Conservation (phyloP, 208 protist species). For the Leishmania lainsoni region DNA sequence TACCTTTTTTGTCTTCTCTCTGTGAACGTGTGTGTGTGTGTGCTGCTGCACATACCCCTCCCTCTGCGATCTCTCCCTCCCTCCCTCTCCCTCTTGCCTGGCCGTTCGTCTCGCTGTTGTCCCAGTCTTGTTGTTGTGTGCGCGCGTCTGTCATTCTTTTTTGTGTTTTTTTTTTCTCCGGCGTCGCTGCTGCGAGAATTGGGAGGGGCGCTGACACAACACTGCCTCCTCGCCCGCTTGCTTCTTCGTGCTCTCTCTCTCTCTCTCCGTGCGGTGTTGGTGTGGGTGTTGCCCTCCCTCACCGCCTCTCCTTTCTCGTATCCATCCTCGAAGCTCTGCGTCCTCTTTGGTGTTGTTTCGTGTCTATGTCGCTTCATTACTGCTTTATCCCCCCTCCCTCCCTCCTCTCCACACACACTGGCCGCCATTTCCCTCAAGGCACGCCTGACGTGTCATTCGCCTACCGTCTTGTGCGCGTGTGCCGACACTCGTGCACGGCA, state of each 20-base stretch:
- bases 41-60: not conserved
- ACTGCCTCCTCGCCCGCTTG: not conserved
- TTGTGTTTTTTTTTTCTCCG: constrained; percentile 14
- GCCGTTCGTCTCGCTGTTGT: not conserved
- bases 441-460: constrained; percentile 11
- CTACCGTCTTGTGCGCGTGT: not conserved
- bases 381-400: not conserved
- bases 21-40: not conserved
- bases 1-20: constrained; percentile 4
- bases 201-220: not conserved
- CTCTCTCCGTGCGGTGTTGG: not conserved
- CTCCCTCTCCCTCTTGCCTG: not conserved
- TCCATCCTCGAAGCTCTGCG: no score
- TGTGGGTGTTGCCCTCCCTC: not conserved
- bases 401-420: not conserved
- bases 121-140: not conserved
- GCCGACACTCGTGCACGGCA: not conserved
- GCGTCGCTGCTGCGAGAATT: not conserved
- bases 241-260: constrained; percentile 6
- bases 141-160: not conserved
- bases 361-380: not conserved
- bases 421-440: not conserved
- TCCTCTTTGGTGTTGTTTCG: no score
- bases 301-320: not conserved
- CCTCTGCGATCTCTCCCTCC: not conserved